Conservation (phyloP, 257 asterid genomes). For the Thymus quinquecostatus region DNA sequence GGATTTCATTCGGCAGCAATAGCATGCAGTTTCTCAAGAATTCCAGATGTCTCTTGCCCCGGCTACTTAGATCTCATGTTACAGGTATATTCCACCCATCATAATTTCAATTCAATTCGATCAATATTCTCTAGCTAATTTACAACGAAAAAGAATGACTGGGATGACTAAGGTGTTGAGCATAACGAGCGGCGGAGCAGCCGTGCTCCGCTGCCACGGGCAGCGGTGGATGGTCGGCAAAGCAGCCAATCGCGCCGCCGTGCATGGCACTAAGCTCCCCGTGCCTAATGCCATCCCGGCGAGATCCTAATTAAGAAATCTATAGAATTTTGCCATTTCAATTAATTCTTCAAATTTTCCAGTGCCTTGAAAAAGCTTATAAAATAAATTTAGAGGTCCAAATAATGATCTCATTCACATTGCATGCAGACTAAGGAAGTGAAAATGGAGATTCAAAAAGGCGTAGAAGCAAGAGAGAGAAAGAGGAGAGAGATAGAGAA, state of each 20-base stretch:
- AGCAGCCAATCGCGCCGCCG: slow-evolving; percentile 63
- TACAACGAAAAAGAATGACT: neutral
- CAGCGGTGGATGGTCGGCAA: slow-evolving; percentile 47
- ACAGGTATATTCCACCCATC: neutral
- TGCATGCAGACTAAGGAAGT: slow-evolving; percentile 40
- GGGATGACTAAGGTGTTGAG: slow-evolving; percentile 9
- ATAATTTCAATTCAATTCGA: neutral
- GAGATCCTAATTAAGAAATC: neutral
- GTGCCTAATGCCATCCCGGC: slow-evolving; percentile 46
- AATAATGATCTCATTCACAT: too few relatives aligned
- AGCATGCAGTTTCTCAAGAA: slow-evolving; percentile 19
- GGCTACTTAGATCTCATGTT: neutral
- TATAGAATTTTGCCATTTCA: neutral
- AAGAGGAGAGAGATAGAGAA: slow-evolving; percentile 50
- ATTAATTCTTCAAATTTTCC: too few relatives aligned
- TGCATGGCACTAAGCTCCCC: slow-evolving; percentile 69
- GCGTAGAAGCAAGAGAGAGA: slow-evolving; percentile 39
- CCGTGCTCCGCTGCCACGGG: slow-evolving; percentile 20
- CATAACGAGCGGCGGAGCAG: slow-evolving; percentile 20
- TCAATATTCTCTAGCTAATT: neutral
- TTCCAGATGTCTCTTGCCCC: slow-evolving; percentile 36
- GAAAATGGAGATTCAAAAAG: slow-evolving; percentile 37
- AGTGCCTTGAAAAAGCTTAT: too few relatives aligned
- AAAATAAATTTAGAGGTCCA: too few relatives aligned
- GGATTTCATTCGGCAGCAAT: slow-evolving; percentile 19